Conservation (phyloP, 1,139 yeast species). For the Pichia sp. region DNA sequence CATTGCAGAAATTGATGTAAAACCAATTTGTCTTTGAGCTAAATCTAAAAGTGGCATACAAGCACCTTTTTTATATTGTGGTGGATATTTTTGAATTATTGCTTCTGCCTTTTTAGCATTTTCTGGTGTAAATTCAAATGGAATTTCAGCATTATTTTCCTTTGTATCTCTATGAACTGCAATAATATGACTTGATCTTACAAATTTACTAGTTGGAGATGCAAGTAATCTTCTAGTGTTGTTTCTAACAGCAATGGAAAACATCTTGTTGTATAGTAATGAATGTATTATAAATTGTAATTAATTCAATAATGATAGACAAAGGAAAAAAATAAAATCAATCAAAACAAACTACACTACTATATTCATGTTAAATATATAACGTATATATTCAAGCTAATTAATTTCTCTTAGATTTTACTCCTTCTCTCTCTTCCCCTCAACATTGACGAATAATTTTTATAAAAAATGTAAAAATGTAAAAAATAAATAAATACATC, state of each 20-base stretch:
- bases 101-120: conserved; percentile 66
- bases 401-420: too few species aligned
- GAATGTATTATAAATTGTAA: too few species aligned
- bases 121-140: conserved; percentile 71
- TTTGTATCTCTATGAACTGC: conserved; percentile 72
- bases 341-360: background rate
- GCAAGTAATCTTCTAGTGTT: conserved; percentile 8
- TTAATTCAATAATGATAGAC: background rate
- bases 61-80: conserved; percentile 84
- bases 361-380: background rate
- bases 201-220: conserved; percentile 4
- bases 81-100: conserved; percentile 73
- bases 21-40: conserved; percentile 86
- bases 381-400: too few species aligned
- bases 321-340: background rate
- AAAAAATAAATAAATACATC: too few species aligned
- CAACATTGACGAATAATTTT: too few species aligned
- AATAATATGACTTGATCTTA: conserved; percentile 25
- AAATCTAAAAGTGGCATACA: conserved; percentile 82
- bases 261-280: conserved; percentile 1
- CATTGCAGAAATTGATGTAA: conserved; percentile 86
- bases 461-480: too few species aligned
- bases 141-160: conserved; percentile 59
- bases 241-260: conserved; percentile 10
- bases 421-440: too few species aligned